Conservation (phyloP, 805 yeast genomes). For the Debaryomyces tyrocola region DNA sequence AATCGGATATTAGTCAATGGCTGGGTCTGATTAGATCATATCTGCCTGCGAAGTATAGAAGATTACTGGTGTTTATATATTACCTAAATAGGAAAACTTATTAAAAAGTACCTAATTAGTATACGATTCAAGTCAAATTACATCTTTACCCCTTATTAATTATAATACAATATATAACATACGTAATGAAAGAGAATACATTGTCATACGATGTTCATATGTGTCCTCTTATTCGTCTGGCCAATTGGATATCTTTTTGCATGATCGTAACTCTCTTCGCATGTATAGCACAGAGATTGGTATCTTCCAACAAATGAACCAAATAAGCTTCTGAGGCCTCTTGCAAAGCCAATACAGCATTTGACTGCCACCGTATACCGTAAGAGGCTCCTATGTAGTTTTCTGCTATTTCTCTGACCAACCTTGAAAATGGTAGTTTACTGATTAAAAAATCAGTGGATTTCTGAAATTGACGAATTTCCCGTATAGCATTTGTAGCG, state of each 20-base stretch:
- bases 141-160: not conserved
- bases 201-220: not conserved
- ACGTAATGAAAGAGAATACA: not conserved
- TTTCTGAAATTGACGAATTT: slow-evolving; percentile 66
- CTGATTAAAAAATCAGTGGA: slow-evolving; percentile 66
- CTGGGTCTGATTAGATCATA: too few relatives aligned
- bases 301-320: slow-evolving; percentile 72
- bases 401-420: slow-evolving; percentile 73
- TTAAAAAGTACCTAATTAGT: too few relatives aligned
- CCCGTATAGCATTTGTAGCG: slow-evolving; percentile 66
- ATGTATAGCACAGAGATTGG: slow-evolving; percentile 74
- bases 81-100: not conserved
- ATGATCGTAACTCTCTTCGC: slow-evolving; percentile 82
- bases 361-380: slow-evolving; percentile 74
- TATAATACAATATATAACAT: not conserved
- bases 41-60: too few relatives aligned
- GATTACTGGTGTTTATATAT: not conserved
- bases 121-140: too few relatives aligned
- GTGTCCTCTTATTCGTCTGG: slow-evolving; percentile 71
- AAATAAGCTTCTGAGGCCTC: slow-evolving; percentile 81
- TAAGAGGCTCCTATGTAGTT: slow-evolving; percentile 53
- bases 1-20: too few relatives aligned
- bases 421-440: slow-evolving; percentile 74
- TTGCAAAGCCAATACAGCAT: slow-evolving; percentile 74
- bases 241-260: slow-evolving; percentile 80